Evolutionary conservation across 2,329 filamentous ascomycete species (phyloP).

Genomic region (Fusarium agapanthi): DNA sequence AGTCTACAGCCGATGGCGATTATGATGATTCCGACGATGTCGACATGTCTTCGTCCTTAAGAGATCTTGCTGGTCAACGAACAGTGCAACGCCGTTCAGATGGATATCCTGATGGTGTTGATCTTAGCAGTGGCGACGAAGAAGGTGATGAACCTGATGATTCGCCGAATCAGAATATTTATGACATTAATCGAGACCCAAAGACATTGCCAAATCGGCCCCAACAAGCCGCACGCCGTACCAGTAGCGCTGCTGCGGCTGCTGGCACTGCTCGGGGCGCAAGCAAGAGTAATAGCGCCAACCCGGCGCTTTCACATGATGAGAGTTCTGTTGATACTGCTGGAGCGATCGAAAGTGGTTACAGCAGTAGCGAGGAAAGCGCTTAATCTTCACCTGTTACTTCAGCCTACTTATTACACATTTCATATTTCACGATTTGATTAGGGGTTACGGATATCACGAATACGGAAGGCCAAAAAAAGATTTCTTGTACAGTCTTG

Average conservation of each 20-base stretch:
- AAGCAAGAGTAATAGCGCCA: conserved; percentile 46
- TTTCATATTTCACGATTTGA: background rate
- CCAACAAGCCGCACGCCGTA: conserved; percentile 25
- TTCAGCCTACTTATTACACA: background rate
- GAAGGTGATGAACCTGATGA: conserved; percentile 52
- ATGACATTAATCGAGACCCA: conserved; percentile 36
- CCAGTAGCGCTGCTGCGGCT: conserved; percentile 47
- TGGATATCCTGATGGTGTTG: conserved; percentile 52
- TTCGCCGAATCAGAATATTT: conserved; percentile 45
- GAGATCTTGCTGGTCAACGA: conserved; percentile 45
- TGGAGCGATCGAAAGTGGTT: conserved; percentile 51
- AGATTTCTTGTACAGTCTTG: background rate
- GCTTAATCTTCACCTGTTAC: background rate
- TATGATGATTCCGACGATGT: conserved; percentile 41
- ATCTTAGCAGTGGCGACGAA: conserved; percentile 54
- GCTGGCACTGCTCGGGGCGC: conserved; percentile 43
- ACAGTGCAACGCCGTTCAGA: conserved; percentile 52
- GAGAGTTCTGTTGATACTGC: conserved; percentile 54
- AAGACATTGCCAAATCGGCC: conserved; percentile 32
- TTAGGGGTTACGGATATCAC: background rate
- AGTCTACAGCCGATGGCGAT: conserved; percentile 47
- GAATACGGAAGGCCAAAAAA: conserved; percentile 2
- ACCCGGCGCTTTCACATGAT: conserved; percentile 38
- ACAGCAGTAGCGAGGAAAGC: conserved; percentile 48
- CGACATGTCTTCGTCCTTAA: conserved; percentile 43